Evolutionary conservation across 2,329 filamentous ascomycete genomes (phyloP), one percentile per base, ranked within the genome.

Genomic region (Paecilomyces dactylethromorphus): DNA sequence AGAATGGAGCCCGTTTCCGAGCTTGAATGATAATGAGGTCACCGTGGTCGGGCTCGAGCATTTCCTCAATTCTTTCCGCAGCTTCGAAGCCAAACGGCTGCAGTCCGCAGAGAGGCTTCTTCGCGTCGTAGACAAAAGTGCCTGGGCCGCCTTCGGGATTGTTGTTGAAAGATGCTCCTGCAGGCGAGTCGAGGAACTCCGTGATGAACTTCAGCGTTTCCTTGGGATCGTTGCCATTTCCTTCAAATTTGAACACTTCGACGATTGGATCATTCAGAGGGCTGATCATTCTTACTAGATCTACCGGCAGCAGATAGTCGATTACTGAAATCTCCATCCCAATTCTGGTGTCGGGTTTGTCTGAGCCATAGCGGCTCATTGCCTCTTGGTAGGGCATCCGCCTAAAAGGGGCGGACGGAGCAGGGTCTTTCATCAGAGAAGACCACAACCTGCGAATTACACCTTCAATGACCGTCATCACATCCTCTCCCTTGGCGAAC

Each of bases 331-430:
- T 90, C 82, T 91, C 69, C 64, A 69, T 87, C 1, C 84, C 83
- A 39, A 92, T 88, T 18, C 94, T 85, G 10, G 93, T 77, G 69
- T 99, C 94, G 3, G 94, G 94, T 73, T 99, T 99, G 74, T 99
- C 94, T 3, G 86, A 89, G 11, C 94, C 94, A 68, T 92, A 96
- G 2, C 76, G 79, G 1, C 82, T 77, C 87, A 99, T 97, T 18
- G 88, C 89, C 45, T 89, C 80, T 32, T 88, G 74, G 68, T 97
- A 99, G 1, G 84, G 82, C 66, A 91, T 80, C 22, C 81, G 79
- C 6, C 73, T 78, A 63, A 91, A 90, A 0, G 77, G 72, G 1
- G 68, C 68, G 0, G 75, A 67, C 2, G 78, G 71, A 24, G 76
- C 71, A 45, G 78, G 73, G 3, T 79, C 69, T 8, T 73, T 66